phyloP scores from a whole-genome alignment of 1,284 basidiomycete genomes.

The Tilletia setariae region DNA sequence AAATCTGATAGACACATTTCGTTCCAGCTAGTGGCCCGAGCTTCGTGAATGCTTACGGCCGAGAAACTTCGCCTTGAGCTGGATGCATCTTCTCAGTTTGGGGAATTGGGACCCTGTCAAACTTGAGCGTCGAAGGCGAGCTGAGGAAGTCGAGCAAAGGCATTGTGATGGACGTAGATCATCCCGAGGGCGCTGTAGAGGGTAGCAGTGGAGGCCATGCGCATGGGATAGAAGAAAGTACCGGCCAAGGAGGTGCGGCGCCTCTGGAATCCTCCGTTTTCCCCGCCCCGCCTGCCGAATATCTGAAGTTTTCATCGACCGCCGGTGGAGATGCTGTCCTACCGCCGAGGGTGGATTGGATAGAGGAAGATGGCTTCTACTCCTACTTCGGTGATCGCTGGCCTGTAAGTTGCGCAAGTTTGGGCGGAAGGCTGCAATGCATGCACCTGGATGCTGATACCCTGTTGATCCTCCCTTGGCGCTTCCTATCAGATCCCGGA shows the following conservation, averaged over 20 bases:
- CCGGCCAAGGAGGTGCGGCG: not conserved
- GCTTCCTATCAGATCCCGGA: conserved; percentile 30
- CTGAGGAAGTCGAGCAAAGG: too few relatives aligned
- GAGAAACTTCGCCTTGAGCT: too few relatives aligned
- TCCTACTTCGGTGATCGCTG: conserved; percentile 48
- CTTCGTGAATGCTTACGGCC: too few relatives aligned
- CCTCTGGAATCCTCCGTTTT: conserved; percentile 10
- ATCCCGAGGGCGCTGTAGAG: not conserved
- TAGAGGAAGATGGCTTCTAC: conserved; percentile 50
- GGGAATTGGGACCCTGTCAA: too few relatives aligned
- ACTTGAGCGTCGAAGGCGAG: too few relatives aligned
- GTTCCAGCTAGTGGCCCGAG: too few relatives aligned
- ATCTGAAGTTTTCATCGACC: not conserved
- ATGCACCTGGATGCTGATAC: too few relatives aligned
- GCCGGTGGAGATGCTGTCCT: conserved; percentile 13
- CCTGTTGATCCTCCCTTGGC: not conserved
- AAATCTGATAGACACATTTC: too few relatives aligned
- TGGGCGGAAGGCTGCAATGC: not conserved
- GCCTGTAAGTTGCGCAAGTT: conserved; percentile 25
- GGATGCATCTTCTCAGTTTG: too few relatives aligned
- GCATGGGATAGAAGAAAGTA: not conserved
- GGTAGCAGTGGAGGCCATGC: not conserved
- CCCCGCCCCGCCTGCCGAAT: conserved; percentile 8
- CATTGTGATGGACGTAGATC: not conserved
- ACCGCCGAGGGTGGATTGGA: conserved; percentile 47